Evolutionary conservation across 257 asterid genomes (phyloP).

Genomic region (Phtheirospermum japonicum): DNA sequence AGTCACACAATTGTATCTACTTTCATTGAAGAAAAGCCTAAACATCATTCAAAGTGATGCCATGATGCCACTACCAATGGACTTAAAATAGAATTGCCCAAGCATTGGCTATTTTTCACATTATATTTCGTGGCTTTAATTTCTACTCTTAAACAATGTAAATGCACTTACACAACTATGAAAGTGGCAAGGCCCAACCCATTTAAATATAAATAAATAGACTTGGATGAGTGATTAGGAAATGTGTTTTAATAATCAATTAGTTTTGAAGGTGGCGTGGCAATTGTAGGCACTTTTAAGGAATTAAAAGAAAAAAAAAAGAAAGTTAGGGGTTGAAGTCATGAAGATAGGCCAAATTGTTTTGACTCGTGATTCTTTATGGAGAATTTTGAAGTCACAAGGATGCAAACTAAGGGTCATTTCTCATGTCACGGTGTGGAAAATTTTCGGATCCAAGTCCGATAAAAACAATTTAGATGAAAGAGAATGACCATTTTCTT

Average conservation of each 20-base stretch:
- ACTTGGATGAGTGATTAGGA: too few species aligned
- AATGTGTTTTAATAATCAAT: too few species aligned
- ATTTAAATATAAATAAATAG: too few species aligned
- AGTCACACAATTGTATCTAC: constrained; percentile 17
- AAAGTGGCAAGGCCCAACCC: too few species aligned
- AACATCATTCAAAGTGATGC: constrained; percentile 34
- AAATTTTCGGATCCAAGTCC: constrained; percentile 1
- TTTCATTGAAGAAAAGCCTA: constrained; percentile 27
- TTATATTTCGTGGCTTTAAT: neutral
- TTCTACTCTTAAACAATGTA: too few species aligned
- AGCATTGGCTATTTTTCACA: constrained; percentile 30
- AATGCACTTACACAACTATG: neutral
- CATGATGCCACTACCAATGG: constrained; percentile 40
- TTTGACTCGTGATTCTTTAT: constrained; percentile 21
- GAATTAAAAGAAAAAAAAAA: neutral
- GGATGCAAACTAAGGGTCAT: neutral
- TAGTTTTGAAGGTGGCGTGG: too few species aligned
- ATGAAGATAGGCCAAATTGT: constrained; percentile 25
- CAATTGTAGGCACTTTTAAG: constrained; percentile 8
- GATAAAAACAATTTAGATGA: constrained; percentile 26
- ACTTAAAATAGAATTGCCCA: constrained; percentile 19
- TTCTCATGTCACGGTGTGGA: constrained; percentile 29
- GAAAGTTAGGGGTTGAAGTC: neutral
- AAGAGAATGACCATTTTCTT: neutral
- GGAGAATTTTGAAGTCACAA: constrained; percentile 18